Evolutionary conservation across 306 rosid genomes (phyloP), one percentile per base, ranked within the genome.

Genomic region (Corylus avellana): DNA sequence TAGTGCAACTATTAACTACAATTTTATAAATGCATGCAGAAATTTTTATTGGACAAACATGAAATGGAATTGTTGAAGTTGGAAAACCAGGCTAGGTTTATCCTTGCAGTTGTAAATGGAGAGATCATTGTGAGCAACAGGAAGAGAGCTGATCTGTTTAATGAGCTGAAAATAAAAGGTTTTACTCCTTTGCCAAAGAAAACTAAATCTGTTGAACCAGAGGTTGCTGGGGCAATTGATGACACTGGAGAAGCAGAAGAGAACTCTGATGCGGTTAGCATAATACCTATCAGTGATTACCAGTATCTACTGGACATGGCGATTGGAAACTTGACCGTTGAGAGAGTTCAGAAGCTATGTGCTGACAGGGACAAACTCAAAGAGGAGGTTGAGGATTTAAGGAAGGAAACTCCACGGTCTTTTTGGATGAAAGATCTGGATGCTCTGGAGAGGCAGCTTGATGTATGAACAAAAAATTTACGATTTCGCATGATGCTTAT

Each of bases 121-220:
- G 98, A 95, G 80, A 95, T 95, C 71, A 47, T 91, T 44, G 97
- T 92, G 48, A 92, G 88, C 87, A 95, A 91, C 68, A 80, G 98
- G 72, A 91, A 83, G 78, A 91, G 83, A 63, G 97, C 91, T 58
- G 98, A 95, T 75, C 74, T 92, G 75, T 81, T 92, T 80, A 77
- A 76, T 14, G 98, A 95, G 95, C 86, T 95, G 85, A 86, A 90
- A 84, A 81, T 67, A 81, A 95, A 90, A 88, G 98, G 97, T 73
- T 95, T 95, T 78, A 92, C 97, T 84, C 98, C 98, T 55, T 86
- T 94, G 72, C 97, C 95, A 0, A 92, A 85, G 90, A 92, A 92
- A 80, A 86, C 88, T 20, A 92, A 91, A 82, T 75, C 92, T 46
- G 89, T 57, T 50, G 95, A 94, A 85, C 98, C 97, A 5, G 92